Base-by-base conservation (phyloP, 495 filamentous ascomycete genomes). In the Penicillium robsamsonii region DNA sequence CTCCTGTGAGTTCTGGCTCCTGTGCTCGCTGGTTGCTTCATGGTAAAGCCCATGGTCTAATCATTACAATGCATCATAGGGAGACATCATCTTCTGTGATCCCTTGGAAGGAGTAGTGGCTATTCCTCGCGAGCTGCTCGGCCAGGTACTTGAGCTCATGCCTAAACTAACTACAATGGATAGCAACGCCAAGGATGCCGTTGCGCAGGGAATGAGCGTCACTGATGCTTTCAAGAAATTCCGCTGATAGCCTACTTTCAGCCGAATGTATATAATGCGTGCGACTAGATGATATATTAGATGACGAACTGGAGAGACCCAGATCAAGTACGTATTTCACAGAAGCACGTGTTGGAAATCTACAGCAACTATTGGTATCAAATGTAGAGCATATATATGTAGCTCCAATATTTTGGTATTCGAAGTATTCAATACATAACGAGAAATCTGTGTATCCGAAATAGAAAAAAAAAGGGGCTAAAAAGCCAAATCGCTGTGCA, bases 1-100 rank as follows among this genome's bases (percentile, higher is more conserved):
- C 62, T 15, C 75, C 79, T 24, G 78, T 80, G 62, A 63, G 74
- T 60, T 38, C 51, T 31, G 31, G 41, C 25, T 55, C 1, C 25
- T 50, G 53, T 52, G n/a, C 8, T 29, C 17, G 3, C 5, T 43
- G 43, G 3, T 53, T 24, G n/a, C 6, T 27, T 5, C 29, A 5
- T 46, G 42, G 12, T 30, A 15, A 9, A 15, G 25, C 13, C 38
- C 6, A 29, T 15, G 20, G 9, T 22, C 42, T 38, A 10, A 54
- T 44, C 33, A 31, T 6, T 42, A 12, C 7, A 13, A 24, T 38
- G n/a, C 11, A 30, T 22, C 49, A 22, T 52, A 84, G 71, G 85
- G 84, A 1, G 87, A 89, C 69, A 73, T 87, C 18, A 72, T 87
- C 22, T 82, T 87, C 59, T 78, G 79, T 45, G 86, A 90, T 65